These are phyloP conservation scores for Dryadomyces sulphureus DNA, from an alignment of 2,329 filamentous ascomycete species.

Conservation along the genomic window DNA sequence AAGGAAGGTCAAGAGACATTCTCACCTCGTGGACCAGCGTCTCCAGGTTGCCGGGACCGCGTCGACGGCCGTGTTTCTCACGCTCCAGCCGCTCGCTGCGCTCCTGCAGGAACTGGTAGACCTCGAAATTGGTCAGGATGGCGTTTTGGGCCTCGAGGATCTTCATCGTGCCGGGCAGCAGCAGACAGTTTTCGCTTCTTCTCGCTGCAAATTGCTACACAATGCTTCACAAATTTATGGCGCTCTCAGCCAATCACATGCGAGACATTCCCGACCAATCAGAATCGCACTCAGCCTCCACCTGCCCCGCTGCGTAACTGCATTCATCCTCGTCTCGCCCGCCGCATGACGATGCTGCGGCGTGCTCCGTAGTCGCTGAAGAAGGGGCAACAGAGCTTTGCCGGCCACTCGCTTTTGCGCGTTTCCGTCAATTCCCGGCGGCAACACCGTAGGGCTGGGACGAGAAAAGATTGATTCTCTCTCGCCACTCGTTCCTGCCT, in stretches of 20 bases:
- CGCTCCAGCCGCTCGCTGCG: conserved; percentile 26
- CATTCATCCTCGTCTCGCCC: too few relatives aligned
- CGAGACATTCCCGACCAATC: too few relatives aligned
- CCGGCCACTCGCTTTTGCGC: background rate
- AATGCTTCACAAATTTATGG: too few relatives aligned
- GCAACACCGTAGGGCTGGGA: background rate
- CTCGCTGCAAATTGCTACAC: too few relatives aligned
- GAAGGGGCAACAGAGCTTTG: background rate
- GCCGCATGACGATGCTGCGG: too few relatives aligned
- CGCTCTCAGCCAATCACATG: too few relatives aligned
- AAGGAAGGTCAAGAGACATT: background rate
- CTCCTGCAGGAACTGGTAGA: conserved; percentile 48
- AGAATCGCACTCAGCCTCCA: too few relatives aligned
- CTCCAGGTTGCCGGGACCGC: conserved; percentile 39
- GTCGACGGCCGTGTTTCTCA: conserved; percentile 34
- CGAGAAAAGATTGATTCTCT: background rate
- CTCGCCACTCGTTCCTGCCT: background rate
- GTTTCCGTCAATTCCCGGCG: background rate
- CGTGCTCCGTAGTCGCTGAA: too few relatives aligned
- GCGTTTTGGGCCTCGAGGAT: conserved; percentile 57
- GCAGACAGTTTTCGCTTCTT: too few relatives aligned
- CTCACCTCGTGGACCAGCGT: conserved; percentile 41
- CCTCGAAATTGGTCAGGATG: conserved; percentile 58
- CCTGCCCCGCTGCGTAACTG: too few relatives aligned
- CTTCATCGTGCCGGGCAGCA: conserved; percentile 45